Conservation (phyloP, 768 basidiomycete species). For the Kwoniella heveanensis region DNA sequence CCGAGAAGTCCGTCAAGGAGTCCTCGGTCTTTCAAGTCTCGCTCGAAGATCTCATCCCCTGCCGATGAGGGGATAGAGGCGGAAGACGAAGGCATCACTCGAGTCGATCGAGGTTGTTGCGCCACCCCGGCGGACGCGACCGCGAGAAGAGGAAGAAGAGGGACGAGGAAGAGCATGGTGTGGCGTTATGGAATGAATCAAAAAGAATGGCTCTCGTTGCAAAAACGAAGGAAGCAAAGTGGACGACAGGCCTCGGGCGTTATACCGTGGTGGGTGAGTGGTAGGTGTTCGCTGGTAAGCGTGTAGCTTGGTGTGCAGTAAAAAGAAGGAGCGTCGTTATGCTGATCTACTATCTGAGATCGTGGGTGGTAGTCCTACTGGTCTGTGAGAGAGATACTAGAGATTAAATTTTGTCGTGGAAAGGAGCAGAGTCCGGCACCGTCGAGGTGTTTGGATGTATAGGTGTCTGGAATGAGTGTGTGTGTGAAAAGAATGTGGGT, state of each 20-base stretch:
- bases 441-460: not conserved
- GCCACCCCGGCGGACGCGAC: conserved; percentile 6
- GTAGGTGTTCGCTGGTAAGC: not conserved
- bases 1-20: conserved; percentile 18
- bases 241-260: not conserved
- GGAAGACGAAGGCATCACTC: conserved; percentile 3
- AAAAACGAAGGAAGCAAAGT: too few species aligned
- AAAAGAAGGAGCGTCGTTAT: too few species aligned
- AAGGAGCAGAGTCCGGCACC: not conserved
- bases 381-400: too few species aligned
- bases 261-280: not conserved
- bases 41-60: not conserved
- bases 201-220: too few species aligned
- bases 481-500: conserved; percentile 2
- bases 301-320: too few species aligned
- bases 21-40: conserved; percentile 7
- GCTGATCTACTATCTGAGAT: too few species aligned
- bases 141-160: conserved; percentile 17
- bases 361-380: too few species aligned
- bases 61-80: not conserved
- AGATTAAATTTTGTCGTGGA: not conserved
- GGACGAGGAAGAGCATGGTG: not conserved
- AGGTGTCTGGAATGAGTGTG: not conserved
- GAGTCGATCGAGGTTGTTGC: not conserved
- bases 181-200: not conserved